Conservation (phyloP, 2,329 filamentous ascomycete species). For the Annulohypoxylon truncatum region DNA sequence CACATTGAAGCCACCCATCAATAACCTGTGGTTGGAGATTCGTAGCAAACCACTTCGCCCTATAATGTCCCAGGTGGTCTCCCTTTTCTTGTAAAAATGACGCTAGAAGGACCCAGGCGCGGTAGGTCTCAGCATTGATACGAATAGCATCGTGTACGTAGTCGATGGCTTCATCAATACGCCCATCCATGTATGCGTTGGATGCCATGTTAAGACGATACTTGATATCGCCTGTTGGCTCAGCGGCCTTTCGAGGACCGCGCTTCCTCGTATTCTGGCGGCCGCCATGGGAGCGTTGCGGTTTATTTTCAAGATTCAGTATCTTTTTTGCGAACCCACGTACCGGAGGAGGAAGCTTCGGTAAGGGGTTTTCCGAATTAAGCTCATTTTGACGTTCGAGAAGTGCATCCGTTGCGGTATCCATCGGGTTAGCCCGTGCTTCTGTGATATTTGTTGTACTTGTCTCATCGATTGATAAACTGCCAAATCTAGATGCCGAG, state of each 20-base stretch:
- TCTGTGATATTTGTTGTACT: conserved; percentile 7
- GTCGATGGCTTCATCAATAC: conserved; percentile 69
- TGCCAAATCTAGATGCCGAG: background rate
- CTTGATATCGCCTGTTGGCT: conserved; percentile 78
- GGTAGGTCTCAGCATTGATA: conserved; percentile 74
- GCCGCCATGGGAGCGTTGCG: conserved; percentile 32
- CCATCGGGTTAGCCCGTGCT: conserved; percentile 27
- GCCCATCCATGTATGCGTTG: conserved; percentile 71
- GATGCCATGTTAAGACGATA: conserved; percentile 74
- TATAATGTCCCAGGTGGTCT: conserved; percentile 66
- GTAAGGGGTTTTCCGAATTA: conserved; percentile 28
- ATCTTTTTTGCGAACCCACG: conserved; percentile 26
- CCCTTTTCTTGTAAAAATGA: conserved; percentile 71
- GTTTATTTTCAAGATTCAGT: conserved; percentile 18
- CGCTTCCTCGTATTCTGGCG: conserved; percentile 44
- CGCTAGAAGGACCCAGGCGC: conserved; percentile 72
- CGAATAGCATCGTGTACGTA: conserved; percentile 72
- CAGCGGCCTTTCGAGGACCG: conserved; percentile 70
- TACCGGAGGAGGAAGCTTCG: conserved; percentile 12
- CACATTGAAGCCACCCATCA: conserved; percentile 68
- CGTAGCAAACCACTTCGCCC: conserved; percentile 70
- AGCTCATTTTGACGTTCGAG: conserved; percentile 44
- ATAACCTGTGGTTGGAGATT: conserved; percentile 71
- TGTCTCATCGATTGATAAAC: background rate
- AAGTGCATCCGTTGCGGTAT: conserved; percentile 44